Conservation (phyloP, 257 asterid species). For the Haberlea rhodopensis region DNA sequence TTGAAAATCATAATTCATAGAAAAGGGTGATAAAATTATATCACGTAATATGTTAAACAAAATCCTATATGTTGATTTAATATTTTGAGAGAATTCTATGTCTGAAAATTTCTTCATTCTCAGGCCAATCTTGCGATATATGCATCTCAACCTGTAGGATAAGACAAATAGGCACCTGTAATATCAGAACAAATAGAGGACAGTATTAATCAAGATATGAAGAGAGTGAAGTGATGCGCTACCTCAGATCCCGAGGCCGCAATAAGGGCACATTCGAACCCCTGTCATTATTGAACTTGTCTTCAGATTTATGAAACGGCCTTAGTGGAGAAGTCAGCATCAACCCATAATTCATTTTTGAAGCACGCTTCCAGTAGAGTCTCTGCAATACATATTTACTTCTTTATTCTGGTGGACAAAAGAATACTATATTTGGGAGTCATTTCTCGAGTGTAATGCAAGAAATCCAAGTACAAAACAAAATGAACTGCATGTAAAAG, state of each 20-base stretch:
- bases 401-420: slow-evolving; percentile 11
- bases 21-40: slow-evolving; percentile 11
- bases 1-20: background rate
- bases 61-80: background rate
- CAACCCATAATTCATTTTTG: slow-evolving; percentile 72
- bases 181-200: slow-evolving; percentile 37
- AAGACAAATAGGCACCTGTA: slow-evolving; percentile 35
- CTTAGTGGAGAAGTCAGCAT: slow-evolving; percentile 92
- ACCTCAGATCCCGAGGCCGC: slow-evolving; percentile 95
- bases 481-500: slow-evolving; percentile 1
- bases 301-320: slow-evolving; percentile 53
- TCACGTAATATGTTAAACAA: background rate
- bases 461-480: slow-evolving; percentile 5
- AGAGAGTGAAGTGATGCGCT: slow-evolving; percentile 20
- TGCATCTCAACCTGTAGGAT: slow-evolving; percentile 60
- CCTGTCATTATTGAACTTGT: slow-evolving; percentile 39
- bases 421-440: slow-evolving; percentile 13
- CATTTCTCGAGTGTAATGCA: background rate
- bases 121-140: slow-evolving; percentile 49
- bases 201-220: slow-evolving; percentile 19
- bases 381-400: slow-evolving; percentile 54
- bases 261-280: slow-evolving; percentile 58
- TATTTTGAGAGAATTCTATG: slow-evolving; percentile 29
- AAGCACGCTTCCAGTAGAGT: slow-evolving; percentile 96
- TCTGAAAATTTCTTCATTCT: slow-evolving; percentile 38